These are phyloP conservation scores for Ustilago xerochloae DNA, from an alignment of 1,284 basidiomycete species.

Conservation along the genomic window DNA sequence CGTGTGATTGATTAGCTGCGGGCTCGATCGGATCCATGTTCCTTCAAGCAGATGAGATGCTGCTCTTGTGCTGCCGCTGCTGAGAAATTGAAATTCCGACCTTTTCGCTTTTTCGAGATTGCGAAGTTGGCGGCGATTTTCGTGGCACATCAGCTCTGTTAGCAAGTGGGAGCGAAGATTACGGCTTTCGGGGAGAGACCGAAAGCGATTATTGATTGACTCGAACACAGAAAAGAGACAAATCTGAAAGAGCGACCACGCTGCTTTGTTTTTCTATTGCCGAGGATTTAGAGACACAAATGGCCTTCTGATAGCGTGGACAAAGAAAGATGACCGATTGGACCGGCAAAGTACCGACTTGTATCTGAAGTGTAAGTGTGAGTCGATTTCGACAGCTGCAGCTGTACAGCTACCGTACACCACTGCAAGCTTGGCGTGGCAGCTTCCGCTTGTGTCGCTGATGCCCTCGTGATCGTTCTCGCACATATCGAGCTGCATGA, in stretches of 20 bases:
- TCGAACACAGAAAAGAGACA: background rate
- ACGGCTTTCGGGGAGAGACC: conserved; percentile 9
- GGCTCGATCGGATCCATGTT: background rate
- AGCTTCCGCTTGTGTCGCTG: background rate
- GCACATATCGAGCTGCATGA: no score
- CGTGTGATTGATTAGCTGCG: conserved; percentile 1
- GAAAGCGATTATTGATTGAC: no score
- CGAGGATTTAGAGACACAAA: background rate
- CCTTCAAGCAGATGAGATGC: background rate
- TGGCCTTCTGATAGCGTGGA: background rate
- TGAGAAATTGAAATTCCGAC: conserved; percentile 7
- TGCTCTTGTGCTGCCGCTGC: background rate
- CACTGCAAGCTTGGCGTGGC: conserved; percentile 3
- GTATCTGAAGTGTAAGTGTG: background rate
- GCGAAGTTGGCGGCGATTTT: background rate
- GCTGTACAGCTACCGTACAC: background rate
- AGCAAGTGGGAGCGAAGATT: background rate
- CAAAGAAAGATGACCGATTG: background rate
- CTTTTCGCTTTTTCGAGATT: background rate
- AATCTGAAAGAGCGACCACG: background rate
- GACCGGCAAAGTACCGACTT: conserved; percentile 9
- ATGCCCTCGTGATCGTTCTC: background rate
- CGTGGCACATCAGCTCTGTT: background rate
- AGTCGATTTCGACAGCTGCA: background rate
- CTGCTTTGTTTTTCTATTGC: background rate